Evolutionary conservation across 805 yeast genomes (phyloP), one percentile per base, ranked within the genome.

Genomic region (Peterozyma toletana): DNA sequence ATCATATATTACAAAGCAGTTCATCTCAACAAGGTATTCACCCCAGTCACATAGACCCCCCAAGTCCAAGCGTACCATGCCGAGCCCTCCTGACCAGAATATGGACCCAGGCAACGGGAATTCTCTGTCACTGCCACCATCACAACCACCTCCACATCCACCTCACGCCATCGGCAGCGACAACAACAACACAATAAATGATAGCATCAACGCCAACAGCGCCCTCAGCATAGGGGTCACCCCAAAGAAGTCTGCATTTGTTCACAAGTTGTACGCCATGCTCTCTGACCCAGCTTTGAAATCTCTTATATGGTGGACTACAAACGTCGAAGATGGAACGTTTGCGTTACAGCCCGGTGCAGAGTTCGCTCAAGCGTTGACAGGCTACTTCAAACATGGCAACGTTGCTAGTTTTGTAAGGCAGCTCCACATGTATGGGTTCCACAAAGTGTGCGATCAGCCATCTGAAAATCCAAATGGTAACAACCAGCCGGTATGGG

Each of bases 361-460:
- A 29, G 83, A 78, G 49, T 81, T 81, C 58, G 77, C 83, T 10
- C 64, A 67, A 35, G 75, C 77, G 1, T 58, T 84, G 40, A 78
- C 84, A n/a, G 70, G 71, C 39, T 89, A 86, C 60, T 90, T 91
- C 70, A 91, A 91, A 60, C 97, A 90, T 65, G 95, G 95, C 3
- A 91, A 91, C 58, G 88, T 90, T 29, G 88, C 96, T 18, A 81
- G 91, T 48, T 91, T 91, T 67, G 96, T 91, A 33, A 77, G 97
- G 39, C 97, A 91, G 63, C 68, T 90, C 38, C 96, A 91, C 67
- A 91, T 90, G 97, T 89, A 89, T 60, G 96, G 96, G 1, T 89
- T 90, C 67, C 96, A 90, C 62, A 89, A 90, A 64, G 81, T 77
- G 6, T 75, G 66, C 48, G 80, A 75, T 47, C 70, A 68, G 14